A percentile compares a stretch with the other conserved stretches of the same genome.
Evolutionary conservation across 768 basidiomycete species (phyloP).

Genomic region (Trametes elegans): DNA sequence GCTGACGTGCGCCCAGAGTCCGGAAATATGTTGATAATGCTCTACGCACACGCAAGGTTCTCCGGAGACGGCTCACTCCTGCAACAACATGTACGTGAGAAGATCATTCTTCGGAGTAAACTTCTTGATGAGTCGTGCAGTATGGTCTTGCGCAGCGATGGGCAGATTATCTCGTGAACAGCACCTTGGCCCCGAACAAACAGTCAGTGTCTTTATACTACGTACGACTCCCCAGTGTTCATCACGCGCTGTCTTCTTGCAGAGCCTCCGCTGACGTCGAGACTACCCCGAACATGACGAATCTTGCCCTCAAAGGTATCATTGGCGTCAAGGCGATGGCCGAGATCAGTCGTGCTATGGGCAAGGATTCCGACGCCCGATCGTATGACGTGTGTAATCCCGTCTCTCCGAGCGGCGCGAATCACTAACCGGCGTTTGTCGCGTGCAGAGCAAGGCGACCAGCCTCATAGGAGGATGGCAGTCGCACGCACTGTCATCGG

Average conservation of each 20-base stretch:
- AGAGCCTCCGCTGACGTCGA: constrained; percentile 15
- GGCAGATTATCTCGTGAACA: constrained; percentile 25
- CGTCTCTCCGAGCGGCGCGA: too few relatives aligned
- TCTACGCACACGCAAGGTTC: constrained; percentile 30
- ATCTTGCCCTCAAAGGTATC: constrained; percentile 25
- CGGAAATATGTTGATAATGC: constrained; percentile 32
- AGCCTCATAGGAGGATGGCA: constrained; percentile 4
- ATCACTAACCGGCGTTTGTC: not conserved
- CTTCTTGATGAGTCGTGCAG: constrained; percentile 3
- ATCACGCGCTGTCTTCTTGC: not conserved
- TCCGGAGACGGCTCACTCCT: constrained; percentile 30
- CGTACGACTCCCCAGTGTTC: too few relatives aligned
- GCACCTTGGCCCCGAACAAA: constrained; percentile 4
- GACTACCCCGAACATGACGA: constrained; percentile 20
- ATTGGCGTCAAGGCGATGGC: constrained; percentile 25
- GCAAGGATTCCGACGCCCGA: constrained; percentile 9
- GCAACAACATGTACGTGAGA: not conserved
- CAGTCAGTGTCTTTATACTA: constrained; percentile 1
- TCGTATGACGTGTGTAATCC: constrained; percentile 10
- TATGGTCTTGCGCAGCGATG: constrained; percentile 24
- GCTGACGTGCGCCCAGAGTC: constrained; percentile 24
- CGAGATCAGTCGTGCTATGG: constrained; percentile 17
- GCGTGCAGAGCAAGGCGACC: constrained; percentile 4
- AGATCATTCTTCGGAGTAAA: too few relatives aligned
- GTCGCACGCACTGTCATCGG: constrained; percentile 5